These are phyloP conservation scores for Symbiotaphrina buchneri DNA, from an alignment of 495 filamentous ascomycete species.

Conservation along the genomic window DNA sequence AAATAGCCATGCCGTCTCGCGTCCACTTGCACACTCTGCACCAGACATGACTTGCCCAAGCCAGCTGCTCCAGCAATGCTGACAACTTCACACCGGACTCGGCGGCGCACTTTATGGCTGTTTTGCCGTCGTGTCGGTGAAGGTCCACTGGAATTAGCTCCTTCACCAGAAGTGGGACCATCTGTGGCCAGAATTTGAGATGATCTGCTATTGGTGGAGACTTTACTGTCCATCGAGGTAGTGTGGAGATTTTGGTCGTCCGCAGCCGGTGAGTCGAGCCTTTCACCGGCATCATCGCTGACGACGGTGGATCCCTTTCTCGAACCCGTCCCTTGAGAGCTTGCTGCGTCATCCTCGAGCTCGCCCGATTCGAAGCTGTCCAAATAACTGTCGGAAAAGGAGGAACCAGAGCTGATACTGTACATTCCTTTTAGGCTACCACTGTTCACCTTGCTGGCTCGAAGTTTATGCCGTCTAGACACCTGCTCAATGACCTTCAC, in stretches of 20 bases:
- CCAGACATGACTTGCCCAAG: constrained; percentile 62
- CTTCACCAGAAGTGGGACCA: not conserved
- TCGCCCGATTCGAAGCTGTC: constrained; percentile 2
- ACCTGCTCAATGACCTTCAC: constrained; percentile 51
- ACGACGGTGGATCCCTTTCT: too few relatives aligned
- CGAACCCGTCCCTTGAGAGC: constrained; percentile 5
- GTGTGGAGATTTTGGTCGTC: not conserved
- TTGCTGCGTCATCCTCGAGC: constrained; percentile 2
- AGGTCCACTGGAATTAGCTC: constrained; percentile 3
- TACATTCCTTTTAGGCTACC: constrained; percentile 16
- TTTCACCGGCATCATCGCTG: constrained; percentile 14
- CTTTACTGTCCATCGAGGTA: not conserved
- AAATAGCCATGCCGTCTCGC: constrained; percentile 61
- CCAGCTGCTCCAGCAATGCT: constrained; percentile 55
- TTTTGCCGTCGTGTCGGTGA: constrained; percentile 14
- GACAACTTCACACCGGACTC: constrained; percentile 55
- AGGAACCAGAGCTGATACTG: constrained; percentile 20
- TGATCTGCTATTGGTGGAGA: not conserved
- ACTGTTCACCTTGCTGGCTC: constrained; percentile 10
- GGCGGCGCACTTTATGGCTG: constrained; percentile 34
- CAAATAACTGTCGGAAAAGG: constrained; percentile 1
- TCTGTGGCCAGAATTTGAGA: not conserved
- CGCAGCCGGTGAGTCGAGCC: not conserved
- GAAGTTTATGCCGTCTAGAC: constrained; percentile 31
- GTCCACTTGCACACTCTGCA: constrained; percentile 51